Evolutionary conservation across 306 rosid genomes (phyloP), one percentile per base, ranked within the genome.

Genomic region (Luffa acutangula): DNA sequence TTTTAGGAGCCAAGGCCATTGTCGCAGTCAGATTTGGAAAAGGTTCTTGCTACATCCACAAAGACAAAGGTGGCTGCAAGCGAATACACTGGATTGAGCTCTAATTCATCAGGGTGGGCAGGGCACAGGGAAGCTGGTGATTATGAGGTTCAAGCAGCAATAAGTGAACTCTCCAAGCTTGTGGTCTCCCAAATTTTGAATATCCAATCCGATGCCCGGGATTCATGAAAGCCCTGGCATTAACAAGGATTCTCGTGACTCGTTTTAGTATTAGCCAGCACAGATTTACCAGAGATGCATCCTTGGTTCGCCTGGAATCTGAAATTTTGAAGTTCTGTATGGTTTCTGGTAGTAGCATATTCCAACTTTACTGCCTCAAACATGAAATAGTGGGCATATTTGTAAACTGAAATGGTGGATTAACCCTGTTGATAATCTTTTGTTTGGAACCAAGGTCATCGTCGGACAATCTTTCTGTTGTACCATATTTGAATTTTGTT

Each of bases 1-100:
- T 84, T 80, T 82, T 88, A 95, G 97, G 91, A 31, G 25, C 92
- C 96, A 31, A 88, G 97, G 85, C 88, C 85, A 20, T 79, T 95
- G 84, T 78, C 85, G 0, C 92, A 93, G 82, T 51, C 76, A 69
- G 99, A 95, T 81, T 86, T 95, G 85, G 97, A 88, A 87, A 87
- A 82, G 75, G 97, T 86, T 54, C 72, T 95, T 73, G 78, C 82
- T 75, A 87, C 97, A 14, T 87, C 97, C 20, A 85, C 58, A 81
- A 93, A 93, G 80, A 95, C 99, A 52, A 88, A 85, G 80, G 88
- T 86, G 82, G 99, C 97, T 77, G 99, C 99, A 33, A 75, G 82
- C 74, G 97, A 93, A 83, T 95, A 91, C 76, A 25, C 82, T 3
- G 97, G 93, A 78, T 85, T 93, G 75, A 76, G 43, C 80, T 42